phyloP scores from a whole-genome alignment of 768 basidiomycete genomes.

The Psilocybe cyanescens region DNA sequence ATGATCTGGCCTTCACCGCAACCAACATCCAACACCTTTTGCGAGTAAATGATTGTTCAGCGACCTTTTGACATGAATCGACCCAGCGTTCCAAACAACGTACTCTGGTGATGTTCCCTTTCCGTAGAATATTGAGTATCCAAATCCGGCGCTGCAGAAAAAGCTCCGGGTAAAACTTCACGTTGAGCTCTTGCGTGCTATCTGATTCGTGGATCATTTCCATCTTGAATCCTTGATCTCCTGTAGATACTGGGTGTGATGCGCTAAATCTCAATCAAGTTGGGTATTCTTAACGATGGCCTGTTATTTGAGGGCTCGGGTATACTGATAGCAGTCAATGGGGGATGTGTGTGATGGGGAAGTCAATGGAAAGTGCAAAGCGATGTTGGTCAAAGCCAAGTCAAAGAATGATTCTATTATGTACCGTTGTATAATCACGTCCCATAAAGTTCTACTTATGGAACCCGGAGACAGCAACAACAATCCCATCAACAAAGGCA shows the following conservation, averaged over 20 bases:
- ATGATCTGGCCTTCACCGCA: constrained; percentile 85
- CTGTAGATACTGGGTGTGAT: not conserved
- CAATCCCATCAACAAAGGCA: not conserved
- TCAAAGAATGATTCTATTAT: not conserved
- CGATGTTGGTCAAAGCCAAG: not conserved
- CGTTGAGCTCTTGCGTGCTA: constrained; percentile 42
- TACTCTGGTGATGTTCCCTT: constrained; percentile 59
- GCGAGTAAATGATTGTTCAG: not conserved
- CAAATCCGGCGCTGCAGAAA: constrained; percentile 72
- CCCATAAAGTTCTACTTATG: not conserved
- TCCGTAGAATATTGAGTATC: constrained; percentile 65
- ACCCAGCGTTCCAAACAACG: constrained; percentile 11
- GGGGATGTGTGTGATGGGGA: too few species aligned
- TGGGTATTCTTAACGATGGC: not conserved
- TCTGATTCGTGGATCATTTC: constrained; percentile 19
- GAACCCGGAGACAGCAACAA: not conserved
- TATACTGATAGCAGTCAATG: too few species aligned
- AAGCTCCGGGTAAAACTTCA: constrained; percentile 72
- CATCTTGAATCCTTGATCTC: constrained; percentile 6
- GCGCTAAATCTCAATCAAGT: not conserved
- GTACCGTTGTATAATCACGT: not conserved
- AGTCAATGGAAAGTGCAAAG: not conserved
- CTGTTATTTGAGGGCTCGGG: too few species aligned
- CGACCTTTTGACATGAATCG: not conserved
- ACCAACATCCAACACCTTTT: constrained; percentile 79